Conservation (phyloP, 106 monocot genomes). For the Vanilla planifolia region DNA sequence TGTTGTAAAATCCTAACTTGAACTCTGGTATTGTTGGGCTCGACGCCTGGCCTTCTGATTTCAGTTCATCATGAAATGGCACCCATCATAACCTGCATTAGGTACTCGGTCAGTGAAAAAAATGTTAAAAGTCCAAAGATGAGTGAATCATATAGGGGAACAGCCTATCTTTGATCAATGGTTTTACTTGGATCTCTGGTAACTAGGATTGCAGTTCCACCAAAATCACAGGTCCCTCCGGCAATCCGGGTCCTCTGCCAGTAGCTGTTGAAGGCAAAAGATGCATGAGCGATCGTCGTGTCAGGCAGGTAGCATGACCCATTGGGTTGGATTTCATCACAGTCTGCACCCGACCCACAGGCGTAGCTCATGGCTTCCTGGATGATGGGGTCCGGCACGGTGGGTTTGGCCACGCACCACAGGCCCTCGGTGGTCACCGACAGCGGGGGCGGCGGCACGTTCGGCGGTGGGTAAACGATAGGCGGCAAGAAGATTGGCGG, state of each 20-base stretch:
- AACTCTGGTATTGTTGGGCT: too few relatives aligned
- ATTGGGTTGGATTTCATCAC: constrained; percentile 43
- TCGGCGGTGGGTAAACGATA: constrained; percentile 45
- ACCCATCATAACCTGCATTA: constrained; percentile 17
- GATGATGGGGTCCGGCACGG: constrained; percentile 66
- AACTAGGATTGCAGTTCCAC: constrained; percentile 55
- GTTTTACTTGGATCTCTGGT: constrained; percentile 59
- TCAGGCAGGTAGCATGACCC: constrained; percentile 60
- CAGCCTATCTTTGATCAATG: neutral
- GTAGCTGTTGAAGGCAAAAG: constrained; percentile 75
- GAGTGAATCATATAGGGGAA: too few relatives aligned
- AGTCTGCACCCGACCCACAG: constrained; percentile 65
- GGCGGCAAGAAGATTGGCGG: constrained; percentile 42
- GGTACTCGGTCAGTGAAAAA: neutral
- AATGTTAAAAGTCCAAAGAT: neutral
- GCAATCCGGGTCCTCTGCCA: constrained; percentile 52
- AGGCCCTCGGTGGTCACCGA: neutral
- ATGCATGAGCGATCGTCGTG: constrained; percentile 54
- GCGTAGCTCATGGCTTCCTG: constrained; percentile 79
- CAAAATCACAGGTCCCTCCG: constrained; percentile 70
- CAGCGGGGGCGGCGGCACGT: constrained; percentile 19
- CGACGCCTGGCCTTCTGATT: neutral
- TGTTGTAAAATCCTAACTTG: too few relatives aligned
- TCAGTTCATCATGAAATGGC: constrained; percentile 14
- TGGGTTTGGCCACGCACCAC: constrained; percentile 78